Evolutionary conservation across 768 basidiomycete species (phyloP).

Genomic region (Suillus sp.): DNA sequence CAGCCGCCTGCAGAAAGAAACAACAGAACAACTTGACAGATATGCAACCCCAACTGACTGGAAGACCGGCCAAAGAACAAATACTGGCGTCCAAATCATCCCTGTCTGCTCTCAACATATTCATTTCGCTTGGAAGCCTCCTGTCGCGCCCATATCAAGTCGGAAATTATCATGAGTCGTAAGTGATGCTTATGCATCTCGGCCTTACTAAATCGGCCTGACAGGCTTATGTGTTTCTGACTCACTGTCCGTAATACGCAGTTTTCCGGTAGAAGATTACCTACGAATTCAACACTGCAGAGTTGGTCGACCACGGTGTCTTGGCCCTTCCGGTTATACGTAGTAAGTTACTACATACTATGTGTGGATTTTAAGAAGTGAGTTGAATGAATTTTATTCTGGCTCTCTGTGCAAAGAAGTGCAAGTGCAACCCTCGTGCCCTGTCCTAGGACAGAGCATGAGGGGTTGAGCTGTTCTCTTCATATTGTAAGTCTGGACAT

Average conservation of each 20-base stretch:
- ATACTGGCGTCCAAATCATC: neutral
- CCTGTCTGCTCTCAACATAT: neutral
- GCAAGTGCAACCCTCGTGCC: neutral
- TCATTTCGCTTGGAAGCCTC: neutral
- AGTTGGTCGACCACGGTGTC: neutral
- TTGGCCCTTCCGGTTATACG: neutral
- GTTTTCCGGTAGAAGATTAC: neutral
- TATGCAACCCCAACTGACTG: neutral
- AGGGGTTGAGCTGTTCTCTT: neutral
- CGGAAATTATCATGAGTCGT: neutral
- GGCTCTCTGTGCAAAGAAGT: neutral
- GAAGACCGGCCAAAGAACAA: neutral
- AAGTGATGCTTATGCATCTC: neutral
- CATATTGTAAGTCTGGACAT: neutral
- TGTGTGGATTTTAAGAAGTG: neutral
- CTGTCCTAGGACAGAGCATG: neutral
- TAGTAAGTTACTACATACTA: neutral
- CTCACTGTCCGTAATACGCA: neutral
- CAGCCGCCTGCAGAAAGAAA: no score
- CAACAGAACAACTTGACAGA: neutral
- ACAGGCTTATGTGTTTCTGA: neutral
- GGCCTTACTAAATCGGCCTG: neutral
- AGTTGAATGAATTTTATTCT: neutral
- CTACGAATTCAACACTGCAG: neutral
- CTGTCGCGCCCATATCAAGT: neutral